Evolutionary conservation across 2,329 filamentous ascomycete species (phyloP).

Genomic region (Nannizzia gypsea): DNA sequence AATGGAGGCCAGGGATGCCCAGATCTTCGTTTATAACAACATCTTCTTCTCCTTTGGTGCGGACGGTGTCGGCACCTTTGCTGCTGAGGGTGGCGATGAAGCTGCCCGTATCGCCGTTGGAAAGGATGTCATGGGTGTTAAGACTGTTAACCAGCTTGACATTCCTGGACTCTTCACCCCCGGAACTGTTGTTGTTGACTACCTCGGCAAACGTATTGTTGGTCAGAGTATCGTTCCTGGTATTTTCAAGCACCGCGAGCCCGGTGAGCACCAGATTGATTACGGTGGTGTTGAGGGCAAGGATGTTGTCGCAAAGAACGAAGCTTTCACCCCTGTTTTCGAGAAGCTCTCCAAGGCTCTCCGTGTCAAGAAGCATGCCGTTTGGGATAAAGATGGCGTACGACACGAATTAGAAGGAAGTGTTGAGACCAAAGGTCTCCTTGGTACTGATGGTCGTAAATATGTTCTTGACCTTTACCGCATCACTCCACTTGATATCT

Average conservation of each 20-base stretch:
- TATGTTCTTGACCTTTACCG: conserved; percentile 97
- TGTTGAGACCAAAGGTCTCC: conserved; percentile 94
- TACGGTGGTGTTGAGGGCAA: conserved; percentile 97
- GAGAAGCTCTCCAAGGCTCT: conserved; percentile 82
- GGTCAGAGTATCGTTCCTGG: conserved; percentile 96
- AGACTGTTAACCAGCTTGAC: conserved; percentile 91
- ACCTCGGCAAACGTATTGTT: conserved; percentile 91
- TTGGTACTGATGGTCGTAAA: conserved; percentile 91
- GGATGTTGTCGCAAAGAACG: conserved; percentile 82
- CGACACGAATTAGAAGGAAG: conserved; percentile 86
- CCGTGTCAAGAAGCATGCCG: conserved; percentile 84
- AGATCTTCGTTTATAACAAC: conserved; percentile 99
- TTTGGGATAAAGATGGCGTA: conserved; percentile 94
- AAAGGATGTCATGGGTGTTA: conserved; percentile 90
- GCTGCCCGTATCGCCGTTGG: conserved; percentile 90
- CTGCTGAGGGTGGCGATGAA: conserved; percentile 90
- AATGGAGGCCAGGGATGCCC: conserved; percentile 80
- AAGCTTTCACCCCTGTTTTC: conserved; percentile 72
- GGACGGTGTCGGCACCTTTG: conserved; percentile 94
- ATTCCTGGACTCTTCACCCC: conserved; percentile 90
- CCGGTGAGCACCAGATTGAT: conserved; percentile 96
- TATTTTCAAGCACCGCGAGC: conserved; percentile 97
- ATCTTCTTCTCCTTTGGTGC: conserved; percentile 98
- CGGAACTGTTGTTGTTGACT: conserved; percentile 92
- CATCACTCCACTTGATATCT: conserved; percentile 79